Evolutionary conservation across 495 filamentous ascomycete genomes (phyloP), one percentile per base, ranked within the genome.

Genomic region (Durotheca rogersii): DNA sequence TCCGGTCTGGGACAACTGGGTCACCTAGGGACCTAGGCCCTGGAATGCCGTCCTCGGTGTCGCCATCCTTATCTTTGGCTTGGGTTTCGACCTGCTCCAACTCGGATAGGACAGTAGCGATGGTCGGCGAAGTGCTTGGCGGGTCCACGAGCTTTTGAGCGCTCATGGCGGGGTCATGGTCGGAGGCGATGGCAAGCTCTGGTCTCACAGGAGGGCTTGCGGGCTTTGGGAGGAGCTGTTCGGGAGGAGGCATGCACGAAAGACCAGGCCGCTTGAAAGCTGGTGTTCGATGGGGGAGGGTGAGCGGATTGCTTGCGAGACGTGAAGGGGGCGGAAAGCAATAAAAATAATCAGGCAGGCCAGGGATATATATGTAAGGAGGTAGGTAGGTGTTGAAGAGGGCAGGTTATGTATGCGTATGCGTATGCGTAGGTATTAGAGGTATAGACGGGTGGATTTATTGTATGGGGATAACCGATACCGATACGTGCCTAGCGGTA

Each of bases 151-250:
- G 41, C 56, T 66, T 62, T 29, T 47, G 53, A 43, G 48, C 32
- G 32, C 56, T 66, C 62, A 66, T 66, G 55, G 60, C 56, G 62
- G 62, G 50, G 53, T 63, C 62, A 66, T 66, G 56, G 43, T 60
- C 47, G 47, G 47, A 55, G 25, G 48, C 15, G 31, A 53, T 42
- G 12, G 45, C 21, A 45, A 45, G 40, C 49, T 59, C 56, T 53
- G 41, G 50, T 50, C 50, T 36, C 5, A 46, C 50, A 41, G 47
- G 54, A 58, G 53, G 58, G 36, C 51, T 62, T 54, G 47, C 25
- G 36, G 51, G 47, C 40, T 60, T 40, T 50, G 45, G 25, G 36
- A 47, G 31, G 29, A 45, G 50, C 25, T 63, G 62, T 48, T 62
- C 53, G 53, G 56, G 53, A 59, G 58, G 55, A 62, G 60, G 53